Evolutionary conservation across 164 flowering plant genomes (phyloP).

Genomic region (Chimonanthus salicifolius): DNA sequence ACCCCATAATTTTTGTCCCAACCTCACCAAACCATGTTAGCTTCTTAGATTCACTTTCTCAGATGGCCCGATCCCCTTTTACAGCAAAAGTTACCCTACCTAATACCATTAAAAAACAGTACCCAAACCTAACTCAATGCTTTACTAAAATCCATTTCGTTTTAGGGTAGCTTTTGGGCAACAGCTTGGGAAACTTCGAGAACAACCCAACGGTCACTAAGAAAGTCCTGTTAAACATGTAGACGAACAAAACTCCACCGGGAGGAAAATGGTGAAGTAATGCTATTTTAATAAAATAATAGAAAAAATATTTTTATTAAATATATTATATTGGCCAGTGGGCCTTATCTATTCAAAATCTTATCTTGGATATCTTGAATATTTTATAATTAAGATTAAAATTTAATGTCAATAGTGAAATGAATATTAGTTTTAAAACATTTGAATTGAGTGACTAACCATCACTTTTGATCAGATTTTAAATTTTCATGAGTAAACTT

Average conservation of each 20-base stretch:
- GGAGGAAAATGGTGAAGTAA: neutral
- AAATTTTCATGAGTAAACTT: too few species aligned
- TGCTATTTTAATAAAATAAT: neutral
- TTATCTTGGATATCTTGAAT: too few species aligned
- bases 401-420: too few species aligned
- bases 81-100: neutral
- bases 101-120: slow-evolving; percentile 1
- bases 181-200: neutral
- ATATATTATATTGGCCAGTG: too few species aligned
- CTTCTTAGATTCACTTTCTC: neutral
- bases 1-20: neutral
- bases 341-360: too few species aligned
- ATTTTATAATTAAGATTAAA: too few species aligned
- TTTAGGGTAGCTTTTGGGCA: neutral
- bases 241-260: neutral
- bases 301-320: neutral
- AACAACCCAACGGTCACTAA: slow-evolving; percentile 2
- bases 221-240: neutral
- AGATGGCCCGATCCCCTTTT: too few species aligned
- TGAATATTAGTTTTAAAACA: too few species aligned
- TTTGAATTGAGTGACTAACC: too few species aligned
- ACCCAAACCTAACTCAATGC: neutral
- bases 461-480: too few species aligned
- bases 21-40: neutral
- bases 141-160: neutral